These are phyloP conservation scores for Leccinellum rugosiceps DNA, from an alignment of 768 basidiomycete genomes.

Conservation along the genomic window DNA sequence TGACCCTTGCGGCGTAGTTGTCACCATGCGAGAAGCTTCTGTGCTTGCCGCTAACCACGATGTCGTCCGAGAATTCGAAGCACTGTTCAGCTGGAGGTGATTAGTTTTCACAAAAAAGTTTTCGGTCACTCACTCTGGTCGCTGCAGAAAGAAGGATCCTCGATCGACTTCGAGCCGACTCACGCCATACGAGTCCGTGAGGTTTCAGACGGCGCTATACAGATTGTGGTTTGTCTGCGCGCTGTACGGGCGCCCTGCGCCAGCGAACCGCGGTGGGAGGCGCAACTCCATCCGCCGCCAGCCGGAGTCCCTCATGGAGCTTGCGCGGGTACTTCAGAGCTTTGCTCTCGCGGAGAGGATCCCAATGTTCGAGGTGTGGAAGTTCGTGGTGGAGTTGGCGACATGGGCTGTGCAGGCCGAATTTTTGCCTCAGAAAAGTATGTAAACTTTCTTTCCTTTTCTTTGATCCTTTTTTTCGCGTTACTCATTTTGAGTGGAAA, in stretches of 20 bases:
- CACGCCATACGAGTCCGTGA: neutral
- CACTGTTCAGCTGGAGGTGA: conserved; percentile 23
- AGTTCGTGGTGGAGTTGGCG: neutral
- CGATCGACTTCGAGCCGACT: neutral
- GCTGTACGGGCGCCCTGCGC: neutral
- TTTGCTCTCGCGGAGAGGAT: neutral
- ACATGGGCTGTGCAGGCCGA: neutral
- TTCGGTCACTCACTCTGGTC: neutral
- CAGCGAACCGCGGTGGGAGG: neutral
- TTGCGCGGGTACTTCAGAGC: neutral
- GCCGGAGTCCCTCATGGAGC: neutral
- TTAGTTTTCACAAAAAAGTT: neutral
- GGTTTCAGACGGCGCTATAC: neutral
- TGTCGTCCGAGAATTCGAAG: conserved; percentile 14
- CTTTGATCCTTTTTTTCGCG: neutral
- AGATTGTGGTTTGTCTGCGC: neutral
- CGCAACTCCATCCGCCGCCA: neutral
- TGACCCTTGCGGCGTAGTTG: neutral
- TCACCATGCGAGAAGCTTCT: conserved; percentile 13
- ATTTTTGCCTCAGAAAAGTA: neutral
- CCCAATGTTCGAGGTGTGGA: conserved; percentile 7
- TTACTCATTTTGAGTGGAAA: neutral
- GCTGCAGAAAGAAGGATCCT: conserved; percentile 37
- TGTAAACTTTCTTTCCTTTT: neutral
- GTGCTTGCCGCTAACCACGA: conserved; percentile 16